Evolutionary conservation across 225 moss, liverwort and hornwort genomes (phyloP).

Genomic region (Lunularia cruciata): DNA sequence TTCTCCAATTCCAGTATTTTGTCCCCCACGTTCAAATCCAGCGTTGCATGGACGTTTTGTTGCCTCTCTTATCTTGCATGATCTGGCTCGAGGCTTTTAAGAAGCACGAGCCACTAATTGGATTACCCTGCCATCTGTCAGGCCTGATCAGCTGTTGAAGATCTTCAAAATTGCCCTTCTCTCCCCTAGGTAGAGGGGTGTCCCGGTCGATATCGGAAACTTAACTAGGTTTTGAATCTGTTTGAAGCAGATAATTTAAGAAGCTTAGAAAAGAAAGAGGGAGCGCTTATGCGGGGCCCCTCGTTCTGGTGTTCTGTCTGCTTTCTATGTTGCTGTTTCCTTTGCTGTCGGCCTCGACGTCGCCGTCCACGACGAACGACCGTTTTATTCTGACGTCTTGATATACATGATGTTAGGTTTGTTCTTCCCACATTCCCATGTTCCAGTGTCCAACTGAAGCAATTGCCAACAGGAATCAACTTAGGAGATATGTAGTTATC

Average conservation of each 20-base stretch:
- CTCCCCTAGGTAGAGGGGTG: too few relatives aligned
- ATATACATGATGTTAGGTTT: constrained; percentile 30
- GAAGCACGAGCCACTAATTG: too few relatives aligned
- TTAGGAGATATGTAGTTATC: background rate
- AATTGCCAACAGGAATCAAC: background rate
- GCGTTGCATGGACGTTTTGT: too few relatives aligned
- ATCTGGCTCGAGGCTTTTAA: too few relatives aligned
- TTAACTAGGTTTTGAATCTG: constrained; percentile 10
- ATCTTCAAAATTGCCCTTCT: too few relatives aligned
- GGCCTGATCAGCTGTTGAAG: too few relatives aligned
- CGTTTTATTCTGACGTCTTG: constrained; percentile 65
- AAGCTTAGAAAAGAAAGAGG: constrained; percentile 23
- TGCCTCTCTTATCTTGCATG: too few relatives aligned
- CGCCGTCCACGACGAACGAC: constrained; percentile 56
- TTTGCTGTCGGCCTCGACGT: constrained; percentile 85
- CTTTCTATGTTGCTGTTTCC: constrained; percentile 74
- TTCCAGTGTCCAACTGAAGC: too few relatives aligned
- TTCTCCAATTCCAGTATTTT: too few relatives aligned
- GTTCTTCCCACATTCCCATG: background rate
- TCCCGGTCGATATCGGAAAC: too few relatives aligned
- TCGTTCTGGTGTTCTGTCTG: constrained; percentile 86
- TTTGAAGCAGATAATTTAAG: background rate
- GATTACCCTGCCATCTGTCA: too few relatives aligned
- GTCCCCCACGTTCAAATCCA: too few relatives aligned
- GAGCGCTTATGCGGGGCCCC: constrained; percentile 70